phyloP scores from a whole-genome alignment of 2,329 filamentous ascomycete genomes.

The Bretziella fagacearum region DNA sequence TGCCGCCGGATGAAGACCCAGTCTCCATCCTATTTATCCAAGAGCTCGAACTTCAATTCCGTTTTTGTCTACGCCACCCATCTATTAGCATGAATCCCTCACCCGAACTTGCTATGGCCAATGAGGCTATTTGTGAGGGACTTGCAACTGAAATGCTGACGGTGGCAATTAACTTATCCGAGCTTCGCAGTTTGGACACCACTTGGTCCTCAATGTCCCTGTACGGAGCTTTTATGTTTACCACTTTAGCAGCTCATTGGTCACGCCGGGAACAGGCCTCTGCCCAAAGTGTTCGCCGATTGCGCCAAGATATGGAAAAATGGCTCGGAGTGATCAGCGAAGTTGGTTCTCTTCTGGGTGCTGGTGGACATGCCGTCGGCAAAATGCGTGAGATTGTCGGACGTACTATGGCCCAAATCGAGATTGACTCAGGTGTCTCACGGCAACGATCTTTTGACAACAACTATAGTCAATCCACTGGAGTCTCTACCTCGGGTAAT shows the following conservation, averaged over 20 bases:
- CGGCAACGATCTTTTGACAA: neutral
- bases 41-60: conserved; percentile 38
- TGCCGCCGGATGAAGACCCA: conserved; percentile 25
- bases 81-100: conserved; percentile 41
- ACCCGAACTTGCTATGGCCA: conserved; percentile 38
- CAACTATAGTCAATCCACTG: neutral
- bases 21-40: conserved; percentile 33
- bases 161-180: conserved; percentile 40
- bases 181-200: conserved; percentile 53
- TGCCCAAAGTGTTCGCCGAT: conserved; percentile 37
- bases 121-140: conserved; percentile 48
- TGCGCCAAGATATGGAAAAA: conserved; percentile 49
- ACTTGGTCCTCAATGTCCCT: conserved; percentile 62
- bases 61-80: conserved; percentile 43
- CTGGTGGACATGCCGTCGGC: conserved; percentile 27
- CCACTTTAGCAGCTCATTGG: conserved; percentile 51
- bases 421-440: conserved; percentile 16
- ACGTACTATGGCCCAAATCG: conserved; percentile 35
- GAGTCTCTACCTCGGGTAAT: neutral
- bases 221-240: conserved; percentile 57
- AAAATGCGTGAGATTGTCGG: conserved; percentile 33
- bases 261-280: conserved; percentile 46
- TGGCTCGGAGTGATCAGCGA: conserved; percentile 55
- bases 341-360: conserved; percentile 35
- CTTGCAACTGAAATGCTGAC: conserved; percentile 47